Evolutionary conservation across 192 early-diverging fungal species (phyloP), one percentile per base, ranked within the genome.

Genomic region (Cladochytrium replicatum): DNA sequence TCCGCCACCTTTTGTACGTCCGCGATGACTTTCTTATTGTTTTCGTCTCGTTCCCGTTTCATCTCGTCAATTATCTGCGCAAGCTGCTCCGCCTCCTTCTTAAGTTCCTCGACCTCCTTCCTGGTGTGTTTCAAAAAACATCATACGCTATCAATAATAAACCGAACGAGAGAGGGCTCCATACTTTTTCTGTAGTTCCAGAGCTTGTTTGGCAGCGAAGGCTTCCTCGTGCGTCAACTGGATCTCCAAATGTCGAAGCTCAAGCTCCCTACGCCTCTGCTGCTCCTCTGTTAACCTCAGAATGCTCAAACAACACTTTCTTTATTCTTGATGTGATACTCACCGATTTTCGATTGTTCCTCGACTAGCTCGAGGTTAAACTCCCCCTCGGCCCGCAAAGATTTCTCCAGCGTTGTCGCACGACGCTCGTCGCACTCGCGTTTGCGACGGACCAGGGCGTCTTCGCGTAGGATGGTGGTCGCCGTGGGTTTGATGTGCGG

Each of bases 151-250:
- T 37, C 13, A 37, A 37, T 13, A 13, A n/a, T 13, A n/a, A 37
- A 37, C n/a, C n/a, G n/a, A n/a, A n/a, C n/a, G n/a, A n/a, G n/a
- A n/a, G n/a, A n/a, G n/a, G n/a, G n/a, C 29, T 4, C 27, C 56
- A 25, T 58, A 50, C 52, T 50, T 54, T 46, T 77, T 77, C 29
- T 70, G 60, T 27, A 55, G 53, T 3, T 64, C 22, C 26, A 63
- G 57, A 8, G 65, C 68, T 40, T 67, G 55, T 19, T 58, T 63
- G 5, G 75, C 67, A 17, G 57, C 49, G 24, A 57, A 59, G 6
- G 68, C 57, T 0, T 77, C 71, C 65, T 77, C 75, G 39, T 74
- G 75, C 4, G 62, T 25, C 8, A 77, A 56, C 32, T 77, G 70
- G 21, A 77, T 62, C 52, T 74, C 64, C 2, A 77, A 58, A 11